phyloP scores from a whole-genome alignment of 2,329 filamentous ascomycete species.

The Scedosporium apiospermum region DNA sequence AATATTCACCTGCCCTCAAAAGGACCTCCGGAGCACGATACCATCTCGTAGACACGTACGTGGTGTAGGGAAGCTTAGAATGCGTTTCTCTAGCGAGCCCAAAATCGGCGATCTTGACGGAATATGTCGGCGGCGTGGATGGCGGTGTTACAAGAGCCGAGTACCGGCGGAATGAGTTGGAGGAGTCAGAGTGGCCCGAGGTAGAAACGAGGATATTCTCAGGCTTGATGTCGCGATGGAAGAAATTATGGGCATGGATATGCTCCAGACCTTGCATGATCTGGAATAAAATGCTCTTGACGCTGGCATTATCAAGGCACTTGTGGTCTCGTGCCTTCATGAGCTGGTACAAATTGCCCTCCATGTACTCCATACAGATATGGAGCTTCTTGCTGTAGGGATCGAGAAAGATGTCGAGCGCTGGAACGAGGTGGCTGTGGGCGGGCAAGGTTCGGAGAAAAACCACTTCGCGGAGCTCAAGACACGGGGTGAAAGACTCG shows the following conservation, averaged over 20 bases:
- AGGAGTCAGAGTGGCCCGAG: conserved; percentile 71
- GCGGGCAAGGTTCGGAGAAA: conserved; percentile 83
- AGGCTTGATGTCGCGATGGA: conserved; percentile 97
- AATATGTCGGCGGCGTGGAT: conserved; percentile 86
- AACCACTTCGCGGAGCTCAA: conserved; percentile 93
- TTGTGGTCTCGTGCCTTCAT: conserved; percentile 99
- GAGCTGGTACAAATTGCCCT: conserved; percentile 94
- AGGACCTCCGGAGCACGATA: conserved; percentile 95
- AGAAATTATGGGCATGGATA: conserved; percentile 94
- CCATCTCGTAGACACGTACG: conserved; percentile 96
- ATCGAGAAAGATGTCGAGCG: conserved; percentile 95
- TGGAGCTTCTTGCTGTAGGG: conserved; percentile 93
- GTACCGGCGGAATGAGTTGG: conserved; percentile 83
- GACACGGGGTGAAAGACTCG: conserved; percentile 79
- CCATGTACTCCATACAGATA: conserved; percentile 99
- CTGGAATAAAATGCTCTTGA: conserved; percentile 97
- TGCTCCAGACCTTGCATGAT: conserved; percentile 95
- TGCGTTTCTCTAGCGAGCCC: conserved; percentile 95
- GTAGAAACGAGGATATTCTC: conserved; percentile 98
- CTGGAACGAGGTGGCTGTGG: conserved; percentile 90
- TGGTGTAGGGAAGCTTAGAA: conserved; percentile 93
- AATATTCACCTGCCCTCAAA: conserved; percentile 89
- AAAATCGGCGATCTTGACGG: conserved; percentile 98
- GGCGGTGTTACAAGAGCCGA: conserved; percentile 89
- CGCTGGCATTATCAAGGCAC: conserved; percentile 75